Evolutionary conservation across 805 yeast species (phyloP).

Genomic region (Jamesozyma gamospora): DNA sequence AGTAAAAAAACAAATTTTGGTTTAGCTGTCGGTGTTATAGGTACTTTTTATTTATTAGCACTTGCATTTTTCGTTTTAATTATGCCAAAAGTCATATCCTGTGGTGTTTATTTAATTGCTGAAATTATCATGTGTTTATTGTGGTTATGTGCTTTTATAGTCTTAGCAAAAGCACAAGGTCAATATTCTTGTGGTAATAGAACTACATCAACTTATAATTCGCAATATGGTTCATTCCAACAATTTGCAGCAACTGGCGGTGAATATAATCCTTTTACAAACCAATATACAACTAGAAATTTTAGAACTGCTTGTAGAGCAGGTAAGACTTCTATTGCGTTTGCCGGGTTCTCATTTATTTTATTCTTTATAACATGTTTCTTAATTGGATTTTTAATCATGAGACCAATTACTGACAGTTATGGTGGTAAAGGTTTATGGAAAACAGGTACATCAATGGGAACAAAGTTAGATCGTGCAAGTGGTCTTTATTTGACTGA

Average conservation of each 20-base stretch:
- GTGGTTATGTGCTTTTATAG: constrained; percentile 31
- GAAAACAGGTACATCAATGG: constrained; percentile 13
- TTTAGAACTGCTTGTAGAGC: constrained; percentile 20
- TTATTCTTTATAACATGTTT: constrained; percentile 20
- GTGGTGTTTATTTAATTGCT: constrained; percentile 20
- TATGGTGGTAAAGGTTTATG: constrained; percentile 19
- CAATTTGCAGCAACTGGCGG: constrained; percentile 7
- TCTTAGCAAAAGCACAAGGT: constrained; percentile 26
- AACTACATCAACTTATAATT: constrained; percentile 8
- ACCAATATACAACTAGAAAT: constrained; percentile 8
- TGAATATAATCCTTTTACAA: constrained; percentile 12
- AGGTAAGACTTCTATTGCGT: constrained; percentile 28
- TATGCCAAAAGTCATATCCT: constrained; percentile 13
- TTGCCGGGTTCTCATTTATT: constrained; percentile 24
- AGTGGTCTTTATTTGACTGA: constrained; percentile 16
- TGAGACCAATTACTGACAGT: constrained; percentile 17
- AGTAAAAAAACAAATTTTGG: constrained; percentile 26
- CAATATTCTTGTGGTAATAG: constrained; percentile 20
- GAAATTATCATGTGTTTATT: constrained; percentile 24
- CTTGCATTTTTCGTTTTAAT: constrained; percentile 14
- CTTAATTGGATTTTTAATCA: constrained; percentile 23
- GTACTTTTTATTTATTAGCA: constrained; percentile 22
- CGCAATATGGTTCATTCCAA: constrained; percentile 9
- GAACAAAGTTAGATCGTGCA: constrained; percentile 15
- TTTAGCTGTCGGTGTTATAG: constrained; percentile 25